Conservation (phyloP, 2,329 filamentous ascomycete species). For the Alternaria rosae region DNA sequence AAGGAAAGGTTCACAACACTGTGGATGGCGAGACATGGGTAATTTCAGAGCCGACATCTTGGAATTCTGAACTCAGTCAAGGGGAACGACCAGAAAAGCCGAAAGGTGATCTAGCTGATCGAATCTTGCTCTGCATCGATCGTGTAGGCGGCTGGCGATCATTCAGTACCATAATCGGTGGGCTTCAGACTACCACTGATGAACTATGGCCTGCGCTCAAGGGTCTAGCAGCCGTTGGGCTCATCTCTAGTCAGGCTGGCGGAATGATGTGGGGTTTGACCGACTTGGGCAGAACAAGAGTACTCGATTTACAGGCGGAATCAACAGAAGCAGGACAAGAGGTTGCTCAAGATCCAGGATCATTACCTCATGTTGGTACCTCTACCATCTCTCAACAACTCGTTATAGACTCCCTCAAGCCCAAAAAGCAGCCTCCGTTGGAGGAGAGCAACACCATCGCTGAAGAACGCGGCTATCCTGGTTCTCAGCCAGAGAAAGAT, state of each 20-base stretch:
- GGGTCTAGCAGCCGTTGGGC: fast-evolving
- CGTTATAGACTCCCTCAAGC: no score
- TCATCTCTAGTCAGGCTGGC: not conserved
- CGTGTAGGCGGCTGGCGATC: not conserved
- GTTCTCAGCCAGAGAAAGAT: not conserved
- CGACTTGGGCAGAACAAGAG: not conserved
- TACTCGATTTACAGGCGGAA: not conserved
- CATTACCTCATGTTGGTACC: no score
- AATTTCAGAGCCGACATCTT: no score
- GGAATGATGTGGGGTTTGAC: not conserved
- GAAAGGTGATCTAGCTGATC: not conserved
- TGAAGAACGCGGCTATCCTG: not conserved
- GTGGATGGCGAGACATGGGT: slow-evolving; percentile 27
- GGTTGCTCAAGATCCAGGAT: no score
- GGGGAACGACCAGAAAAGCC: not conserved
- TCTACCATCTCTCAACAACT: no score
- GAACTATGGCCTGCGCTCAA: not conserved
- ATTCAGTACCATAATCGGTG: not conserved
- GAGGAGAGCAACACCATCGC: not conserved
- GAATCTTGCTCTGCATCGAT: not conserved
- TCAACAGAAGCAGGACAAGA: not conserved
- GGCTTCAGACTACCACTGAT: not conserved
- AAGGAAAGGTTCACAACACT: slow-evolving; percentile 23
- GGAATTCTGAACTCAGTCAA: no score
- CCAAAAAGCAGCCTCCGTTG: not conserved